Evolutionary conservation across 129 eudicot species (phyloP), one percentile per base, ranked within the genome.

Genomic region (Flaveria robusta): DNA sequence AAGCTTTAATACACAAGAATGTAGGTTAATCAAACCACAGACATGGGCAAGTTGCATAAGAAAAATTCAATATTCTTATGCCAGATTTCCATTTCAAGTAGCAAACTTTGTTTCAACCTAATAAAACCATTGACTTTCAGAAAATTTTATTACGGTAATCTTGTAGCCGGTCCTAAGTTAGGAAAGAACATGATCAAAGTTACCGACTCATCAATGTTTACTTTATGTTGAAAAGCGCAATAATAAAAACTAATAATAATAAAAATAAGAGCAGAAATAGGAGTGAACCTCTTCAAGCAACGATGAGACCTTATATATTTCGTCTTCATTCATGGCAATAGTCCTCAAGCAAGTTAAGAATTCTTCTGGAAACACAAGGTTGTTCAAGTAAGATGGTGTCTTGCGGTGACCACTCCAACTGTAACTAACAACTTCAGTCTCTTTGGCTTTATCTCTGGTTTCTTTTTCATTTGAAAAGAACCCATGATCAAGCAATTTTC

Each of bases 341-440:
- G 99, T 95, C 79, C 99, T 89, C 86, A 95, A 86, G 12, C 97
- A 79, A 75, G 90, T 83, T 77, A 95, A 69, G 76, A 94, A 89
- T 13, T 89, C 90, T 27, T 89, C 97, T 8, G 99, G 99, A 72
- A 95, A 91, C 77, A 95, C 92, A 66, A 91, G 86, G 14, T 80
- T 89, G 66, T 83, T 81, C 50, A 83, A 19, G 69, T 91, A 95
- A 59, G 99, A 84, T 6, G 99, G 97, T 64, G 73, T 82, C 79
- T 84, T 95, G 69, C 99, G 90, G 39, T 77, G 70, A 66, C 97
- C 99, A 73, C 97, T 88, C 99, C 97, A 94, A 82, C 97, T 95
- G 51, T 82, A 91, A 41, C 68, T 86, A 76, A 68, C 79, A 63
- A 70, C 83, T 72, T 75, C 86, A 20, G 20, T 68, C 50, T 46